Conservation (phyloP, 768 basidiomycete genomes). For the Mycena floridula region DNA sequence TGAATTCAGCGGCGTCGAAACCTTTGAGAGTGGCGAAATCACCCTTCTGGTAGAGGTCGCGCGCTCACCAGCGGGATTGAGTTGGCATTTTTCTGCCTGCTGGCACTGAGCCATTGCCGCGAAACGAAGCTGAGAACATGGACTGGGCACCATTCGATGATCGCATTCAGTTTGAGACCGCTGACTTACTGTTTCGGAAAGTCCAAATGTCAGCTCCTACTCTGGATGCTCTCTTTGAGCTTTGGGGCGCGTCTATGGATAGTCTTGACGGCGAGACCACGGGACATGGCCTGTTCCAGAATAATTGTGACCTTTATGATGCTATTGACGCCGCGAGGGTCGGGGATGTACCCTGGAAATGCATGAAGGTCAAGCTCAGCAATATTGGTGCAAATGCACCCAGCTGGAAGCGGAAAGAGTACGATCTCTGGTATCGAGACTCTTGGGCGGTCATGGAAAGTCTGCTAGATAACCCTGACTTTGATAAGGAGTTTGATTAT, state of each 20-base stretch:
- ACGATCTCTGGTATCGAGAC: conserved; percentile 18
- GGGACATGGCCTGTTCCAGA: conserved; percentile 1
- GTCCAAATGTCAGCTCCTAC: conserved; percentile 7
- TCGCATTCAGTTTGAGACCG: conserved; percentile 3
- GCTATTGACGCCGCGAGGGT: conserved; percentile 15
- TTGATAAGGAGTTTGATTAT: conserved; percentile 12
- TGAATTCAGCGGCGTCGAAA: too few species aligned
- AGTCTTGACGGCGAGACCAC: too few species aligned
- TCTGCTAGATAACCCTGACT: conserved; percentile 16
- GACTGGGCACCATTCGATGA: conserved; percentile 6
- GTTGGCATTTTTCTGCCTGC: too few species aligned
- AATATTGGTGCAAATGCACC: conserved; percentile 9
- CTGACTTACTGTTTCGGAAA: conserved; percentile 6
- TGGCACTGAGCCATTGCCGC: too few species aligned
- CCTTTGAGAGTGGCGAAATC: too few species aligned
- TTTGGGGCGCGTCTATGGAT: too few species aligned
- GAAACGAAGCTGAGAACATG: too few species aligned
- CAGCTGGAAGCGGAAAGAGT: conserved; percentile 14
- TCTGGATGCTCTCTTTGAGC: conserved; percentile 3
- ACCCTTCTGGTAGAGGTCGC: too few species aligned
- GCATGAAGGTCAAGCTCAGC: conserved; percentile 10
- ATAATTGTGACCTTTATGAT: conserved; percentile 12
- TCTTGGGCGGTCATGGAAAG: conserved; percentile 7
- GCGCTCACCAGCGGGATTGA: too few species aligned
- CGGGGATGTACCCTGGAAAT: conserved; percentile 19